Evolutionary conservation across 1,284 basidiomycete genomes (phyloP), one percentile per base, ranked within the genome.

Genomic region (Lentinula novae-zelandiae): DNA sequence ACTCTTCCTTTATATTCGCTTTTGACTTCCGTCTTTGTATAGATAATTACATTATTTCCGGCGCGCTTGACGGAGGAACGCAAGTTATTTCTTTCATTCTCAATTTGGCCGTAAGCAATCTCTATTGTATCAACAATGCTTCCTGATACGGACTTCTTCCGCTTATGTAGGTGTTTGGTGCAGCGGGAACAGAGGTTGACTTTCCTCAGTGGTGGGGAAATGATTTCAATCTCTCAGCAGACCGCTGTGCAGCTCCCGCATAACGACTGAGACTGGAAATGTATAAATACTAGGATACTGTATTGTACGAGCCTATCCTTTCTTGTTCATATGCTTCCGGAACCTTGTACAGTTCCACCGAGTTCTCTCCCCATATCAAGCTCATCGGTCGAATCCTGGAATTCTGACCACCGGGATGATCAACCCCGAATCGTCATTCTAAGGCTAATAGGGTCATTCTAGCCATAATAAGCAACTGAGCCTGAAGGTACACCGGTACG

Each of bases 41-140:
- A 65, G 62, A 65, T 49, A 66, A 64, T 50, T 66, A 64, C 56
- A 62, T 66, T 53, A 59, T 66, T 44, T 61, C 65, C 36, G 65
- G 61, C 22, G 65, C 63, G 36, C 63, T 66, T 40, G 65, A 66
- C 53, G 65, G 65, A 54, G 65, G 65, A 48, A 66, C 65, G 13
- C 63, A 64, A 57, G 65, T 66, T 33, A 66, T 66, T 42, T 55
- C 53, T 38, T 65, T 65, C 57, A 64, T 65, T 48, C 61, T 65
- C 46, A 63, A 63, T 58, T 54, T 65, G 38, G 64, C 64, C 40
- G 64, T 65, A 33, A 54, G 53, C 38, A 36, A 12, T 17, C 2
- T 31, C 31, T n/a, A 9, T 52, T 34, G 7, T 12, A 27, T 27
- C 27, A 4, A 27, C 27, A 3, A 27, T 27, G 27, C 27, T 3